Conservation (phyloP, 2,329 filamentous ascomycete genomes). For the Fusarium scirpi region DNA sequence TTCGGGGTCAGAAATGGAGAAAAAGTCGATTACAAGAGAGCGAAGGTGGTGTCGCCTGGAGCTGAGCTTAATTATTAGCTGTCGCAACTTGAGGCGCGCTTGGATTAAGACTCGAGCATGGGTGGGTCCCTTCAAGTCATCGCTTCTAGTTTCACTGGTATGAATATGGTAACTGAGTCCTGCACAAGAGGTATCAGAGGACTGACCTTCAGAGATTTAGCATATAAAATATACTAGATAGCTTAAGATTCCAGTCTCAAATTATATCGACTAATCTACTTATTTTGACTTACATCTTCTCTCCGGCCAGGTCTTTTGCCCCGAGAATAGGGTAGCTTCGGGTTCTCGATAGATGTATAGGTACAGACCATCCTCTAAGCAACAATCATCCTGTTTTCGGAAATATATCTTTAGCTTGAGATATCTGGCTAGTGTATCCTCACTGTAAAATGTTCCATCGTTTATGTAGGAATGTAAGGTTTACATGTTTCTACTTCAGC, state of each 20-base stretch:
- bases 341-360: not conserved
- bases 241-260: not conserved
- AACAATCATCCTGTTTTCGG: not conserved
- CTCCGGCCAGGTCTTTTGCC: not conserved
- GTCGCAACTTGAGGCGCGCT: conserved; percentile 7
- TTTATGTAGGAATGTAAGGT: not conserved
- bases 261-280: not conserved
- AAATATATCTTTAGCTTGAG: not conserved
- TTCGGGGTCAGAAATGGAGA: not conserved
- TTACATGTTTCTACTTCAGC: not conserved
- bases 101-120: conserved; percentile 3
- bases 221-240: not conserved
- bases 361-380: not conserved
- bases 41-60: conserved; percentile 1
- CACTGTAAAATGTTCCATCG: not conserved
- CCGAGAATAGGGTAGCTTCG: not conserved
- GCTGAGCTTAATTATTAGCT: conserved; percentile 21
- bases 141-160: not conserved
- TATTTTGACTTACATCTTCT: not conserved
- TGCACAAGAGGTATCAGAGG: not conserved
- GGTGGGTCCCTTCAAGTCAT: conserved; percentile 6
- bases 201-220: not conserved
- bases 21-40: not conserved
- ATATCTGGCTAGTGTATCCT: not conserved
- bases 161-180: not conserved